Conservation (phyloP, 2,329 filamentous ascomycete genomes). For the Phialophora tarda region DNA sequence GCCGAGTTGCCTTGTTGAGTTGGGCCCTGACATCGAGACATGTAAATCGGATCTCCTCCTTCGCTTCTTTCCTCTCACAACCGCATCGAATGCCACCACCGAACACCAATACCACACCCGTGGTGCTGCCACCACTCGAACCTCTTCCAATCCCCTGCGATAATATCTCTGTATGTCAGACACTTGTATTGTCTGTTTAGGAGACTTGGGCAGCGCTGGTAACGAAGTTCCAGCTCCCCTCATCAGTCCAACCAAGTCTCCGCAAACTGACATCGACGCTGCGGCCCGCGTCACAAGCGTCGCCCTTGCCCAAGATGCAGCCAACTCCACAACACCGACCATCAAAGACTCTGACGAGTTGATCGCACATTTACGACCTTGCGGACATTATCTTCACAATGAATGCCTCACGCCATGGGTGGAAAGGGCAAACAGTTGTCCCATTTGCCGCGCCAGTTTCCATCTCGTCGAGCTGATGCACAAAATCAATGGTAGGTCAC, state of each 20-base stretch:
- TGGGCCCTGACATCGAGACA: constrained; percentile 20
- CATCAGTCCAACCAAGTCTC: constrained; percentile 51
- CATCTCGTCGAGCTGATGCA: constrained; percentile 86
- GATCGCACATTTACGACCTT: constrained; percentile 71
- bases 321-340: constrained; percentile 35
- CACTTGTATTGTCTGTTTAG: constrained; percentile 74
- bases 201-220: constrained; percentile 67
- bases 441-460: constrained; percentile 91
- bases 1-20: constrained; percentile 19
- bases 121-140: constrained; percentile 28
- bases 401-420: constrained; percentile 93
- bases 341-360: constrained; percentile 43
- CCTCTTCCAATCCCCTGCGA: constrained; percentile 39
- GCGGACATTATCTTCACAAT: constrained; percentile 91
- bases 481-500: constrained; percentile 73
- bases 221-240: constrained; percentile 55
- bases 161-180: constrained; percentile 58
- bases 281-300: constrained; percentile 42
- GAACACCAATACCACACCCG: constrained; percentile 24
- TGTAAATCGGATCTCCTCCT: constrained; percentile 19
- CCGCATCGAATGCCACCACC: constrained; percentile 27
- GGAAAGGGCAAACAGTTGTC: constrained; percentile 95
- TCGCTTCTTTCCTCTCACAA: constrained; percentile 32
- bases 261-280: constrained; percentile 30
- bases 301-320: constrained; percentile 42